Conservation (phyloP, 352 stramenopile genomes). For the Pythium grandisporangium region DNA sequence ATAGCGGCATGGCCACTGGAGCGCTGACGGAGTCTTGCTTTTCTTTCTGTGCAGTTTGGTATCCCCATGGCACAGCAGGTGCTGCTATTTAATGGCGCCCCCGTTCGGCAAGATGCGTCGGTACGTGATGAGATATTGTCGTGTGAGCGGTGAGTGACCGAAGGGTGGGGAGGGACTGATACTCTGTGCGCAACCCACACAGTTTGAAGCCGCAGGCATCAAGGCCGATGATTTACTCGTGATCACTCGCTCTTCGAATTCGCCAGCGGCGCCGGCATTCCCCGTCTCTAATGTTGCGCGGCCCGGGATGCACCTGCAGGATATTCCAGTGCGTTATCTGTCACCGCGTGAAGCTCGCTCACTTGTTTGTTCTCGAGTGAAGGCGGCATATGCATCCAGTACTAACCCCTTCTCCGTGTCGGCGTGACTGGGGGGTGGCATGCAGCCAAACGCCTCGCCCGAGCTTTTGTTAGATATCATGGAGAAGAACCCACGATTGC, state of each 20-base stretch:
- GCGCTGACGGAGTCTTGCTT: background rate
- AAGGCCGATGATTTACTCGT: constrained; percentile 69
- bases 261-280: background rate
- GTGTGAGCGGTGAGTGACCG: background rate
- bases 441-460: constrained; percentile 49
- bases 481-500: constrained; percentile 67
- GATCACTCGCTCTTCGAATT: constrained; percentile 32
- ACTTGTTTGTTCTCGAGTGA: too few relatives aligned
- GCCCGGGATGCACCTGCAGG: constrained; percentile 60
- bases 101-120: constrained; percentile 38
- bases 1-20: background rate
- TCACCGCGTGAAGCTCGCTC: background rate
- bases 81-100: constrained; percentile 52
- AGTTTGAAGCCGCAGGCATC: constrained; percentile 69
- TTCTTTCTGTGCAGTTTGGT: constrained; percentile 61
- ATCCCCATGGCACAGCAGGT: constrained; percentile 43
- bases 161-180: too few relatives aligned
- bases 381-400: too few relatives aligned
- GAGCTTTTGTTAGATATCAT: constrained; percentile 79
- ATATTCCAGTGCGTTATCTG: constrained; percentile 66
- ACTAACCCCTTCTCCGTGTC: too few relatives aligned
- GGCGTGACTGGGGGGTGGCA: too few relatives aligned
- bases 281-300: constrained; percentile 8
- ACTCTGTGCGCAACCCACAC: background rate
- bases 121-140: constrained; percentile 13